Base-by-base conservation (phyloP, 2,329 filamentous ascomycete genomes). In the Aspergillus fumigatiaffinis region DNA sequence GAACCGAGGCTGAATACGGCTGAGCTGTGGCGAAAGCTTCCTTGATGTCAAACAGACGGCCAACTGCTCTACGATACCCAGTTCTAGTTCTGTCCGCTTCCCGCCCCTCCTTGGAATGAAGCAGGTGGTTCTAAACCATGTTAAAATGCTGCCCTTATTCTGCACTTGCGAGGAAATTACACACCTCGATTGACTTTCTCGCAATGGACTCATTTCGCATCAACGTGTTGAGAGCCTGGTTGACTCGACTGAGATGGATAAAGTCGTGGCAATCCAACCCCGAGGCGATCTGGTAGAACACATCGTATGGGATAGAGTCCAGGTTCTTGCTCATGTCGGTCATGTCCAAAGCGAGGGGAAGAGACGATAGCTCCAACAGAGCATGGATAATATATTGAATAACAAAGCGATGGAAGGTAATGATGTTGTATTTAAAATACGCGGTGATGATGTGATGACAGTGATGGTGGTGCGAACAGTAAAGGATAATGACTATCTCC, bases 21-120 rank as follows among this genome's bases (percentile, higher is more conserved):
- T 79, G 73, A 4, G 85, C 86, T 23, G 78, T 79, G 3, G 84
- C 79, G 50, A 89, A 76, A 23, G 88, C 85, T 52, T 82, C 72
- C 53, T 82, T 79, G 51, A 86, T 78, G 67, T 88, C 87, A 59
- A 84, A 82, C 9, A 87, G 76, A 49, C 82, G 78, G n/a, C 84
- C 80, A 20, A 91, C 70, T 0, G 82, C 84, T 44, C 77, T 70
- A 35, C 80, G 79, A 70, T 83, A 86, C 2, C 72, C 74, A 20
- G 72, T 71, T 47, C 71, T 69, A 56, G 70, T 63, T 8, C 52
- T 59, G 20, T 63, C 54, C 26, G 79, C 80, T 26, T 74, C 63
- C 46, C 64, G 68, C 8, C 76, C 78, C 68, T 83, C 81, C 53
- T 75, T 72, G 51, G 78, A 78, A 62, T 79, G 67, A 1, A 69